Conservation (phyloP, 164 flowering plant genomes). For the Berberis thunbergii region DNA sequence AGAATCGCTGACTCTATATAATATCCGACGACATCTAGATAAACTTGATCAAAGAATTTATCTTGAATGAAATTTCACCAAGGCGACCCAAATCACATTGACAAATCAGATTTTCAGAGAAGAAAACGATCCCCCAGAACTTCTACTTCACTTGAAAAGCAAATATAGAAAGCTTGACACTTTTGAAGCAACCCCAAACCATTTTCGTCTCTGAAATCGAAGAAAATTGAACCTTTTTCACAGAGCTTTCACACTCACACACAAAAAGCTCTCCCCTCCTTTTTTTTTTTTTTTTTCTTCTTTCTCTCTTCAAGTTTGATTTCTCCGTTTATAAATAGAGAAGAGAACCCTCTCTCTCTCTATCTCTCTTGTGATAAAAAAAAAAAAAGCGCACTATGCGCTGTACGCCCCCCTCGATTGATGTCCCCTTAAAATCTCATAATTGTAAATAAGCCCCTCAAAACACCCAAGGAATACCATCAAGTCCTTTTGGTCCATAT, state of each 20-base stretch:
- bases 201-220: slow-evolving; percentile 3
- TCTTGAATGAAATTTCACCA: not conserved
- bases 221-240: slow-evolving; percentile 5
- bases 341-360: not conserved
- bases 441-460: too few relatives aligned
- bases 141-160: not conserved
- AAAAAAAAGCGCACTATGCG: not conserved
- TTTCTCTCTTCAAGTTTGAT: not conserved
- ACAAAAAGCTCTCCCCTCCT: not conserved
- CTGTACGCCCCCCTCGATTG: not conserved
- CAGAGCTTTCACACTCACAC: not conserved
- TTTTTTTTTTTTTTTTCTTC: not conserved
- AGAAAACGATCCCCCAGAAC: not conserved
- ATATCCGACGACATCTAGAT: not conserved
- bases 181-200: slow-evolving; percentile 3
- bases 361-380: not conserved
- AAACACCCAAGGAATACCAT: too few relatives aligned
- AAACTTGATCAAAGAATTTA: not conserved
- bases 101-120: not conserved
- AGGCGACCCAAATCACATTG: not conserved
- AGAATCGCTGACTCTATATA: not conserved
- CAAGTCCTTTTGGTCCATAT: too few relatives aligned
- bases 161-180: not conserved
- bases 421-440: not conserved
- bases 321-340: not conserved